Conservation (phyloP, 2,329 filamentous ascomycete species). For the Aspergillus pseudonomiae region DNA sequence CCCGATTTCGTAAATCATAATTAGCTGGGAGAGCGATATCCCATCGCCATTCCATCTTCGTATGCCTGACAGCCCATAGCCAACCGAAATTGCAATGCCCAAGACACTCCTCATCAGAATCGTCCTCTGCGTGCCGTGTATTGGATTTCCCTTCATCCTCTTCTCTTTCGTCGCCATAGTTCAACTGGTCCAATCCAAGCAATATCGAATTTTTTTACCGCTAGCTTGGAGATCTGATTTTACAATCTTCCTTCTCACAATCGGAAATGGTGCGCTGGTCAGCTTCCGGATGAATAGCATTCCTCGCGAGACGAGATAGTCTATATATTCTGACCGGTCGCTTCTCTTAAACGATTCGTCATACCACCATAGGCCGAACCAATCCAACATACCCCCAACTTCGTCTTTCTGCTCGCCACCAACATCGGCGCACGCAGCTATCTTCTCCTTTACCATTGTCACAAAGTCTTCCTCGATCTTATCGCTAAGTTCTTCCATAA, state of each 20-base stretch:
- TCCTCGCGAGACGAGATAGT: neutral
- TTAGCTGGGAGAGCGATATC: neutral
- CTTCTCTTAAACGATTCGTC: neutral
- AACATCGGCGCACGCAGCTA: neutral
- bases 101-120: neutral
- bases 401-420: neutral
- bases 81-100: neutral
- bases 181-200: neutral
- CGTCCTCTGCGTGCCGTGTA: neutral
- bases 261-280: neutral
- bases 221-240: accelerated
- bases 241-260: neutral
- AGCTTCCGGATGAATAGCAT: neutral
- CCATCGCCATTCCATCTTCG: neutral
- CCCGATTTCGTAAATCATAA: neutral
- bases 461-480: neutral
- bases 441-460: neutral
- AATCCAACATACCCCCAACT: neutral
- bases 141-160: neutral
- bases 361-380: neutral
- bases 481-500: neutral
- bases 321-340: neutral
- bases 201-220: neutral
- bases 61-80: neutral
- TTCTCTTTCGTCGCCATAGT: neutral